Percentiles rank a stretch among this genome's conserved stretches.
phyloP scores from a whole-genome alignment of 345 rosid genomes.

The Dipteronia dyeriana region DNA sequence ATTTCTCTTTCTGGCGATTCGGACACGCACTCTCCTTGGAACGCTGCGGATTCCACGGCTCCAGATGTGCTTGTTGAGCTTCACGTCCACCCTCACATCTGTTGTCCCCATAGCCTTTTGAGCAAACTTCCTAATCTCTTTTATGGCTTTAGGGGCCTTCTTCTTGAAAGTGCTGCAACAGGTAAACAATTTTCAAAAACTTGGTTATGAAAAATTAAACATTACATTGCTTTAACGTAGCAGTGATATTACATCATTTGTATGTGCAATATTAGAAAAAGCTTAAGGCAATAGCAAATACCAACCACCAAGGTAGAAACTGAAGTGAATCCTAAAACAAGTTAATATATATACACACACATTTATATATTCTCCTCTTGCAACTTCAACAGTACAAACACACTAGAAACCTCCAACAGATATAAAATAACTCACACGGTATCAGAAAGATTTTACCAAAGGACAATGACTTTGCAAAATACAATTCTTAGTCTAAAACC shows the following conservation, averaged over 20 bases:
- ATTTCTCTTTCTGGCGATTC: slow-evolving; percentile 75
- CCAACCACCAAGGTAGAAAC: background rate
- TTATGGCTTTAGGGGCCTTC: slow-evolving; percentile 89
- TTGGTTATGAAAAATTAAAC: no score
- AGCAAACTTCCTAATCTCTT: slow-evolving; percentile 80
- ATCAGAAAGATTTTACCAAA: no score
- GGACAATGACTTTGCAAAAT: no score
- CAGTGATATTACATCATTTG: background rate
- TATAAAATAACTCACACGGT: no score
- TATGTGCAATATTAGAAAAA: background rate
- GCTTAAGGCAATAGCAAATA: background rate
- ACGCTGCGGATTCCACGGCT: slow-evolving; percentile 81
- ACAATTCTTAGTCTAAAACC: no score
- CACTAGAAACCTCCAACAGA: no score
- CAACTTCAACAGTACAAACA: no score
- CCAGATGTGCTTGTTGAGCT: slow-evolving; percentile 83
- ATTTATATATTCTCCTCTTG: background rate
- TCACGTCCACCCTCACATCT: slow-evolving; percentile 78
- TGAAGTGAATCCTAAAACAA: background rate
- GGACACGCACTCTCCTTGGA: slow-evolving; percentile 73
- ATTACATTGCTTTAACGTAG: no score
- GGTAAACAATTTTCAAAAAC: background rate
- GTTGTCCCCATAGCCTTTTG: slow-evolving; percentile 73
- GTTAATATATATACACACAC: no score
- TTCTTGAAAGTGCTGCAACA: slow-evolving; percentile 72